Conservation (phyloP, 805 yeast genomes). For the Phaffomyces antillensis region DNA sequence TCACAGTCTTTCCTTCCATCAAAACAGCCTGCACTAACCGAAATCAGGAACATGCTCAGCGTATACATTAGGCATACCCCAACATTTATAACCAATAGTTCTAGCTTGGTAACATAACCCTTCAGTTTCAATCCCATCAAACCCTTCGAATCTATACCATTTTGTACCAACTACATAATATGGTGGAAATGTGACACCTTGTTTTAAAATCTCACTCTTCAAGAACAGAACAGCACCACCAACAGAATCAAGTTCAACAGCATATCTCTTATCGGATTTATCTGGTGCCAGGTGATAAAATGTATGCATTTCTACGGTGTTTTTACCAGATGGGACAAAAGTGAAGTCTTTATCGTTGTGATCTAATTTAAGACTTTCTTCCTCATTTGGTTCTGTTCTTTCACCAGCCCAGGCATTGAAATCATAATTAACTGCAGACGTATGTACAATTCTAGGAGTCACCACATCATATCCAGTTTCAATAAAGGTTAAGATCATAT, state of each 20-base stretch:
- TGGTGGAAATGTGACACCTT: constrained; percentile 41
- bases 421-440: constrained; percentile 26
- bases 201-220: constrained; percentile 36
- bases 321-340: constrained; percentile 22
- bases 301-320: constrained; percentile 18
- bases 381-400: constrained; percentile 22
- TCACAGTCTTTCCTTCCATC: too few relatives aligned
- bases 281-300: constrained; percentile 8
- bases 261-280: constrained; percentile 5
- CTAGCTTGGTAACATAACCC: constrained; percentile 44
- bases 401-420: constrained; percentile 30
- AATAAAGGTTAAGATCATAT: constrained; percentile 21
- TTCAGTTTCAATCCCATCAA: constrained; percentile 49
- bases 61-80: constrained; percentile 42
- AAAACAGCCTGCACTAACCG: neutral
- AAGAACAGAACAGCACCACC: constrained; percentile 45
- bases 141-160: constrained; percentile 42
- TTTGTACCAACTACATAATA: constrained; percentile 36
- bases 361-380: constrained; percentile 13
- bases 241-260: constrained; percentile 36
- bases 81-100: constrained; percentile 37
- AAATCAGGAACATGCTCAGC: constrained; percentile 28
- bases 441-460: constrained; percentile 25
- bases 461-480: constrained; percentile 23
- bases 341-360: constrained; percentile 15